Percentiles rank a stretch among this genome's conserved stretches.
Evolutionary conservation across 2,329 filamentous ascomycete genomes (phyloP).

Genomic region (Tolypocladium tundrense): DNA sequence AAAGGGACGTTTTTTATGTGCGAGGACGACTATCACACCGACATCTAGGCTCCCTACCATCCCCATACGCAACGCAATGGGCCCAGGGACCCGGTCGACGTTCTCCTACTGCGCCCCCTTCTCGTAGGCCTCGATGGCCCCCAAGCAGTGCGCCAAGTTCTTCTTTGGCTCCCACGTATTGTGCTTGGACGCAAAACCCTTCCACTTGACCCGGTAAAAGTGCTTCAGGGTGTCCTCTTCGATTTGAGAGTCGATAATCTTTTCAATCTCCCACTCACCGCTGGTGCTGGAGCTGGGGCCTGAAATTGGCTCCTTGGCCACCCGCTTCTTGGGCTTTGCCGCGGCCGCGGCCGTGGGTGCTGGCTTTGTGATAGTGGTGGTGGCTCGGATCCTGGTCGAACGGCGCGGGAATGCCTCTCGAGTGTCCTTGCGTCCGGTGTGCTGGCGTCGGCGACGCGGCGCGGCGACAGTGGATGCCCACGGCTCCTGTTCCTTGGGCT

Average conservation of each 20-base stretch:
- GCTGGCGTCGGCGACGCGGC: background rate
- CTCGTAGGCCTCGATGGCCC: conserved; percentile 27
- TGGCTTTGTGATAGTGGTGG: background rate
- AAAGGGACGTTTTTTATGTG: background rate
- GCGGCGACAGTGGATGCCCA: background rate
- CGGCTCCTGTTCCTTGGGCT: too few species aligned
- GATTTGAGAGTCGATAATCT: conserved; percentile 30
- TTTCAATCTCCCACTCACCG: conserved; percentile 36
- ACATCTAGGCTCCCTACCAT: background rate
- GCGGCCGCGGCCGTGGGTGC: background rate
- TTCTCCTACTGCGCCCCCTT: background rate
- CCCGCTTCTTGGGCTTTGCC: conserved; percentile 6
- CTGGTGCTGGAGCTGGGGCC: background rate
- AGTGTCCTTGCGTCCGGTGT: too few species aligned
- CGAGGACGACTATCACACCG: background rate
- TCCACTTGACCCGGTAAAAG: conserved; percentile 44
- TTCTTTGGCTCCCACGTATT: conserved; percentile 45
- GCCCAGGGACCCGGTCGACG: too few species aligned
- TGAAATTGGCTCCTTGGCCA: conserved; percentile 2
- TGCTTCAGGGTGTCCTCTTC: conserved; percentile 25
- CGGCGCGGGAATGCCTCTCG: background rate
- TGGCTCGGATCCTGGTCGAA: background rate
- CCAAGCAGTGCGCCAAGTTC: conserved; percentile 29
- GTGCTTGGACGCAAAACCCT: conserved; percentile 29
- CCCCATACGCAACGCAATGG: background rate